Percentiles rank a stretch among this genome's conserved stretches.
Conservation (phyloP, 2,329 filamentous ascomycete species). For the Botrytis medusae region DNA sequence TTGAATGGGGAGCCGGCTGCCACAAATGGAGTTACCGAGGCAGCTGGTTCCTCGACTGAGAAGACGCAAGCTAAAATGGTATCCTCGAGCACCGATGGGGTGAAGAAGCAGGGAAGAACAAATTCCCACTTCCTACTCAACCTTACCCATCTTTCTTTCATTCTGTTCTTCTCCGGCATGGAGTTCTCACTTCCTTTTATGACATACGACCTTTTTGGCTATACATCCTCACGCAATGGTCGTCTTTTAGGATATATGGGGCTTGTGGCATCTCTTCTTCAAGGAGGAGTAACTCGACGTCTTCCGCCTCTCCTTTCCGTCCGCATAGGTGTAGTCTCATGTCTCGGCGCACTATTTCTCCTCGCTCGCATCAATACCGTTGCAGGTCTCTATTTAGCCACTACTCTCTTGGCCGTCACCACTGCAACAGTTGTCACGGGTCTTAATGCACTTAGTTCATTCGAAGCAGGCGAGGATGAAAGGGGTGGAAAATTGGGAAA, state of each 20-base stretch:
- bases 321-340: constrained; percentile 74
- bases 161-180: constrained; percentile 97
- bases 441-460: constrained; percentile 85
- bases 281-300: constrained; percentile 86
- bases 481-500: constrained; percentile 84
- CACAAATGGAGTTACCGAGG: constrained; percentile 30
- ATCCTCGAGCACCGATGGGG: constrained; percentile 34
- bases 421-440: constrained; percentile 94
- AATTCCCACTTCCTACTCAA: constrained; percentile 86
- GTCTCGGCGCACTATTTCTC: constrained; percentile 76
- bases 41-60: constrained; percentile 17
- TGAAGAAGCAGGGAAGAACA: constrained; percentile 47
- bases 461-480: constrained; percentile 79
- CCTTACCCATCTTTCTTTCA: constrained; percentile 81
- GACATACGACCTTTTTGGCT: constrained; percentile 90
- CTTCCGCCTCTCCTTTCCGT: constrained; percentile 79
- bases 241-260: constrained; percentile 87
- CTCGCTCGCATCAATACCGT: constrained; percentile 70
- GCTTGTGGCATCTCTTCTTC: constrained; percentile 85
- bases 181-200: constrained; percentile 97
- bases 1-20: constrained; percentile 30
- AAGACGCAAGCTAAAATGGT: constrained; percentile 28
- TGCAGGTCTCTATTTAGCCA: constrained; percentile 73
- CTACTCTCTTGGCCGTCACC: constrained; percentile 81
- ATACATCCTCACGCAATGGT: constrained; percentile 77